Base-by-base conservation (phyloP, 441 rosid genomes). In the Eugenia klotzschiana region DNA sequence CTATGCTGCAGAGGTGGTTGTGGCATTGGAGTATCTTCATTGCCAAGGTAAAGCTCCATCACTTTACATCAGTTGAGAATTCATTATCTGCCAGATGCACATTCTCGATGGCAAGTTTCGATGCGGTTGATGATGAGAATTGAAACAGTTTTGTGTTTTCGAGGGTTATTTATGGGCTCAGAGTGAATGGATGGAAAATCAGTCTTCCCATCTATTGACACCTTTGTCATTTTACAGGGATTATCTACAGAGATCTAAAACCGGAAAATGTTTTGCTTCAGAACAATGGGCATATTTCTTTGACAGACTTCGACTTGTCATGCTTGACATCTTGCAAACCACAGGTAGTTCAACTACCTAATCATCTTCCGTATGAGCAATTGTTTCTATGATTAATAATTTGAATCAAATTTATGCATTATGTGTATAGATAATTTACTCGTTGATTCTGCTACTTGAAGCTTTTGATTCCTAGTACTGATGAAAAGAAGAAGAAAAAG, bases 11-110 rank as follows among this genome's bases (percentile, higher is more conserved):
- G 93, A 97, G 86, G 98, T 97, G 40, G 89, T 97, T 54, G 89
- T 94, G 85, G 98, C 98, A 84, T 88, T 97, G 86, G 99, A 95
- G 89, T 97, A 95, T 89, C 99, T 97, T 91, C 99, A 97, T 87
- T 97, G 93, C 83, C 98, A 94, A 93, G 99, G 99, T 92, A 91
- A 82, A 87, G 40, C 51, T 85, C 60, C 79, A 46, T 84, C 8
- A 80, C 56, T 69, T 40, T 69, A 41, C 81, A 18, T 64, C 23
- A 33, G 5, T 13, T 12, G 2, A 64, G n/a, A 33, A 18, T 64
- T 33, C 46, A 33, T 64, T 64, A 1, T 69, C 46, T 3, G 46
- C 41, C 77, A 69, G 77, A 37, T 33, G 46, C 77, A 69, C 25
- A 69, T 33, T 69, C 77, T 9, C 0, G 8, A 69, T 20, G 77